These are phyloP conservation scores for Cucumis variabilis DNA, from an alignment of 331 rosid species.

Conservation along the genomic window DNA sequence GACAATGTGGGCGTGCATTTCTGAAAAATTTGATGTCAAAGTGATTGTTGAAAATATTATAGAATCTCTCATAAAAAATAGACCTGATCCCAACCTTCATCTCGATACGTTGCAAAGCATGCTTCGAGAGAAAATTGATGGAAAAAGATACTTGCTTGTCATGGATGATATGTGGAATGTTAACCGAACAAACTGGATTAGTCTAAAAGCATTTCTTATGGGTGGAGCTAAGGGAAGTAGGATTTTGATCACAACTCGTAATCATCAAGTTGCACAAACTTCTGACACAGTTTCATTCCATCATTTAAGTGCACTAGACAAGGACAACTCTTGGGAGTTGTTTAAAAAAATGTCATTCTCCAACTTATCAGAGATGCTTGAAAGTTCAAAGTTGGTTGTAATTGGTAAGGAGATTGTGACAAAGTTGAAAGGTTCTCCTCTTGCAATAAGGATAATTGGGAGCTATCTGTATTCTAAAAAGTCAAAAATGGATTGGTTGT, in stretches of 20 bases:
- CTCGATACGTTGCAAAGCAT: neutral
- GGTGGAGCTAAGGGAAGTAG: no score
- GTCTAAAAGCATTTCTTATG: no score
- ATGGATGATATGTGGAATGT: no score
- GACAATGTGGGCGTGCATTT: slow-evolving; percentile 16
- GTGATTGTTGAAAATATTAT: neutral
- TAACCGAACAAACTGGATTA: no score
- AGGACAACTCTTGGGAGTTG: neutral
- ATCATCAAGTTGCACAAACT: no score
- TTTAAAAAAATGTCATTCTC: slow-evolving; percentile 5
- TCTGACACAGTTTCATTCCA: no score
- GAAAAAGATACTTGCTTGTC: neutral
- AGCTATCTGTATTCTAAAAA: slow-evolving; percentile 17
- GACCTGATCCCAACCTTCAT: no score
- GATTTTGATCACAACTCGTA: no score
- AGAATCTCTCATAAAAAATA: neutral
- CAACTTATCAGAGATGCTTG: neutral
- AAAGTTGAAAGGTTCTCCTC: slow-evolving; percentile 5
- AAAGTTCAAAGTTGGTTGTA: neutral
- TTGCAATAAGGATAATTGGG: slow-evolving; percentile 22
- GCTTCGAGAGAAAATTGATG: neutral
- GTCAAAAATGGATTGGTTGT: slow-evolving; percentile 3
- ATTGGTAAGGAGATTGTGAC: slow-evolving; percentile 23
- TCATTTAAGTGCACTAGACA: no score
- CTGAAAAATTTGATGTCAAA: neutral